phyloP scores from a whole-genome alignment of 306 rosid genomes.

The Adenanthera pavonina region DNA sequence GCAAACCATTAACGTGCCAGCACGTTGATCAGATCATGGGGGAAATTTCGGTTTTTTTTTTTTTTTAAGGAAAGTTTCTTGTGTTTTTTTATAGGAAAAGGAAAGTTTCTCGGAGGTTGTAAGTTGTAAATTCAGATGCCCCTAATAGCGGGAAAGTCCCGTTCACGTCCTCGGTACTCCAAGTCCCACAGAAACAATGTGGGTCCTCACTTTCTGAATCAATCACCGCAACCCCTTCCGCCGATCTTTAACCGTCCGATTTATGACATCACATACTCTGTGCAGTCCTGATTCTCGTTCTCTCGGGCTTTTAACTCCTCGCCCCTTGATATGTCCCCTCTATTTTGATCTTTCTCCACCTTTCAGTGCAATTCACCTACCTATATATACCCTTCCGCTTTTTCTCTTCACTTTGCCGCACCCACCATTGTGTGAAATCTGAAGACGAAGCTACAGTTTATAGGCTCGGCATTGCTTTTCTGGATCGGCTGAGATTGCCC shows the following conservation, averaged over 20 bases:
- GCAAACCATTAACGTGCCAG: neutral
- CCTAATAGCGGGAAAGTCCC: constrained; percentile 10
- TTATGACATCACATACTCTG: neutral
- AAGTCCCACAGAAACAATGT: neutral
- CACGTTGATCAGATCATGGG: neutral
- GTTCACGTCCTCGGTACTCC: constrained; percentile 17
- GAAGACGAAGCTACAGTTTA: constrained; percentile 1
- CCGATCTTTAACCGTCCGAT: neutral
- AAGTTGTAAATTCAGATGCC: neutral
- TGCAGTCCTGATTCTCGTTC: neutral
- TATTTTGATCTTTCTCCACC: neutral
- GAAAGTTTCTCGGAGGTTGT: too few relatives aligned
- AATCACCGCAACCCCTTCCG: neutral
- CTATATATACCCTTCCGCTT: neutral
- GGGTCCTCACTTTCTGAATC: constrained; percentile 1
- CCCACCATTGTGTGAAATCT: neutral
- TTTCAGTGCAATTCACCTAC: constrained; percentile 1
- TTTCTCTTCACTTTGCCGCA: neutral
- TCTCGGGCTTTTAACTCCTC: neutral
- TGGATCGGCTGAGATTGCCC: neutral
- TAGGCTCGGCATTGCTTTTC: neutral
- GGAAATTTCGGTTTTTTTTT: neutral
- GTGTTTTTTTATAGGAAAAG: too few relatives aligned
- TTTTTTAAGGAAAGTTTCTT: too few relatives aligned
- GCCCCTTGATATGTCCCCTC: neutral